A percentile compares a stretch with the other conserved stretches of the same genome.
phyloP scores from a whole-genome alignment of 2,329 filamentous ascomycete genomes.

The Pseudogymnoascus sp. region DNA sequence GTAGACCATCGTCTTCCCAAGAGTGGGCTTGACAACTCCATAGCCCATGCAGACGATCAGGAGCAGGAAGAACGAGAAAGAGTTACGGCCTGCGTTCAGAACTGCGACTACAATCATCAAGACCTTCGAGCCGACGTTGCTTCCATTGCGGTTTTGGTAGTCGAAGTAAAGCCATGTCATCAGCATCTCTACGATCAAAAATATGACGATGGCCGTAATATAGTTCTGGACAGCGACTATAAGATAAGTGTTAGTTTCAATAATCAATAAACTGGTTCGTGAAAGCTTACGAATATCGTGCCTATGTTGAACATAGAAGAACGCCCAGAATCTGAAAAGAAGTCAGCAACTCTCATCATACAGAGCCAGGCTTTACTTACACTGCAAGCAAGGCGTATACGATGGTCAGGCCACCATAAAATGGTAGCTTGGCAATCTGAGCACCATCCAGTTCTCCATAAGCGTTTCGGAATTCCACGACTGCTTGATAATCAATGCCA shows the following conservation, averaged over 20 bases:
- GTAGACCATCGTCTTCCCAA: conserved; percentile 90
- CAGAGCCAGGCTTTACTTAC: conserved; percentile 34
- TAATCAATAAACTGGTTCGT: neutral
- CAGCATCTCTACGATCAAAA: conserved; percentile 90
- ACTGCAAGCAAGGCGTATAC: conserved; percentile 80
- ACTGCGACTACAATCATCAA: conserved; percentile 87
- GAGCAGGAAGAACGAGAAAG: conserved; percentile 95
- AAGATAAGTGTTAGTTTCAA: conserved; percentile 27
- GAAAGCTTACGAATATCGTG: conserved; percentile 67
- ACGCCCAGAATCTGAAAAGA: conserved; percentile 67
- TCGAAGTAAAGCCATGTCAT: conserved; percentile 99
- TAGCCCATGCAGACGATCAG: conserved; percentile 99
- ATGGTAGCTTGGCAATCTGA: conserved; percentile 93
- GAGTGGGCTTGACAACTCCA: conserved; percentile 87
- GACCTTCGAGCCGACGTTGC: conserved; percentile 73
- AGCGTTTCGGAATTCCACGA: conserved; percentile 89
- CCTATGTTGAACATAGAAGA: conserved; percentile 89
- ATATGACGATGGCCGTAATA: conserved; percentile 92
- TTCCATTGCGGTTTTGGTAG: conserved; percentile 83
- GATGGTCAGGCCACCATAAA: conserved; percentile 91
- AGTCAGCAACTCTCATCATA: conserved; percentile 13
- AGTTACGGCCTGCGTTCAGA: conserved; percentile 88
- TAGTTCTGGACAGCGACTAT: conserved; percentile 94
- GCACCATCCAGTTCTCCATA: conserved; percentile 93
- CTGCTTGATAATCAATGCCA: conserved; percentile 59